These are phyloP conservation scores for Kluyveromyces lactis DNA, from an alignment of 805 yeast genomes.

Conservation along the genomic window DNA sequence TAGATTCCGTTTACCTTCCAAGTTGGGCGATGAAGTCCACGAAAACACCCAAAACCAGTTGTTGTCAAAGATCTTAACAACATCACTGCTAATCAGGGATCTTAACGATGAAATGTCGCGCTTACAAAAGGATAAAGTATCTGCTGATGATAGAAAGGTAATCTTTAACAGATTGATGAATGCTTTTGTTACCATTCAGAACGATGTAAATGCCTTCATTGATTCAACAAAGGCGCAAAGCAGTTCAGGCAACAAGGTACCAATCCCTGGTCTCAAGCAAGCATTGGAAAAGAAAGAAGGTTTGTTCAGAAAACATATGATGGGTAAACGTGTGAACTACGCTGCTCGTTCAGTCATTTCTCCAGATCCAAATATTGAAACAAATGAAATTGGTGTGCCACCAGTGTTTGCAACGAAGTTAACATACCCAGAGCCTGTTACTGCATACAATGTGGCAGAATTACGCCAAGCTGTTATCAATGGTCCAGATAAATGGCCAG, in stretches of 20 bases:
- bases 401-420: slow-evolving; percentile 95
- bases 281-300: slow-evolving; percentile 98
- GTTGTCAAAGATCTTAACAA: slow-evolving; percentile 67
- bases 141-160: slow-evolving; percentile 64
- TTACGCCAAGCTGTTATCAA: slow-evolving; percentile 91
- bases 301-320: slow-evolving; percentile 95
- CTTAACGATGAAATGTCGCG: slow-evolving; percentile 74
- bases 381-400: slow-evolving; percentile 97
- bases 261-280: slow-evolving; percentile 95
- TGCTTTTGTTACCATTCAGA: slow-evolving; percentile 88
- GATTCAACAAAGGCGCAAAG: slow-evolving; percentile 87
- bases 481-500: slow-evolving; percentile 99
- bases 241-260: slow-evolving; percentile 51
- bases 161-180: slow-evolving; percentile 89
- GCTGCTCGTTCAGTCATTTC: slow-evolving; percentile 99
- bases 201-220: slow-evolving; percentile 88
- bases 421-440: slow-evolving; percentile 98
- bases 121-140: slow-evolving; percentile 47
- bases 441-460: slow-evolving; percentile 82
- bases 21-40: slow-evolving; percentile 92
- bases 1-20: slow-evolving; percentile 92
- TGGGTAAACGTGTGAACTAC: slow-evolving; percentile 99
- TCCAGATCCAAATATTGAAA: slow-evolving; percentile 96
- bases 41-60: slow-evolving; percentile 91
- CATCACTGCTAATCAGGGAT: slow-evolving; percentile 77